Conservation (phyloP, 2,329 filamentous ascomycete species). For the Botrytis aclada region DNA sequence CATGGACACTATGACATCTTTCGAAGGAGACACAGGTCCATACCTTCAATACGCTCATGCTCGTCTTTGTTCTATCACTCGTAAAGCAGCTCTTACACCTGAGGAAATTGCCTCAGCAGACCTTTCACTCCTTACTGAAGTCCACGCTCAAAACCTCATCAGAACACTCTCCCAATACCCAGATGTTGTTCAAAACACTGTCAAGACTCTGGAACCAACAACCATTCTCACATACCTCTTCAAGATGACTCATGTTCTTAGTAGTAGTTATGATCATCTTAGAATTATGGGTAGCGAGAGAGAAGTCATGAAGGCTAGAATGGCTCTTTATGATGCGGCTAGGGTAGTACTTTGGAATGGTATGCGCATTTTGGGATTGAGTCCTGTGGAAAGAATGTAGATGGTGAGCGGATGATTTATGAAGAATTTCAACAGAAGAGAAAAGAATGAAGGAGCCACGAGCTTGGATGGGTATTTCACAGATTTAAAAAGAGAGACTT, state of each 20-base stretch:
- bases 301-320: slow-evolving; percentile 66
- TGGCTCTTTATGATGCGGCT: slow-evolving; percentile 75
- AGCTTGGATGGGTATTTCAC: neutral
- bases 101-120: slow-evolving; percentile 63
- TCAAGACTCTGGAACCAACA: slow-evolving; percentile 76
- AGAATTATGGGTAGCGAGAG: slow-evolving; percentile 77
- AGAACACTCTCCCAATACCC: slow-evolving; percentile 81
- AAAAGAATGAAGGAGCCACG: neutral
- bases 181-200: slow-evolving; percentile 77
- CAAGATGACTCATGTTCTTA: slow-evolving; percentile 80
- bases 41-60: slow-evolving; percentile 83
- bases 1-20: slow-evolving; percentile 77
- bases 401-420: neutral
- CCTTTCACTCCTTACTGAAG: slow-evolving; percentile 64
- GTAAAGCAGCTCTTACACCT: slow-evolving; percentile 51
- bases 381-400: slow-evolving; percentile 59
- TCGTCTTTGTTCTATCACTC: slow-evolving; percentile 63
- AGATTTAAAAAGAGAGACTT: neutral
- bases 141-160: slow-evolving; percentile 69
- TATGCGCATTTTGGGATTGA: slow-evolving; percentile 76
- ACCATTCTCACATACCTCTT: slow-evolving; percentile 70
- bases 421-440: neutral
- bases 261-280: slow-evolving; percentile 77
- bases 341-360: slow-evolving; percentile 76
- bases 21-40: slow-evolving; percentile 81